phyloP scores from a whole-genome alignment of 257 asterid genomes.

The Cruciata laevipes region DNA sequence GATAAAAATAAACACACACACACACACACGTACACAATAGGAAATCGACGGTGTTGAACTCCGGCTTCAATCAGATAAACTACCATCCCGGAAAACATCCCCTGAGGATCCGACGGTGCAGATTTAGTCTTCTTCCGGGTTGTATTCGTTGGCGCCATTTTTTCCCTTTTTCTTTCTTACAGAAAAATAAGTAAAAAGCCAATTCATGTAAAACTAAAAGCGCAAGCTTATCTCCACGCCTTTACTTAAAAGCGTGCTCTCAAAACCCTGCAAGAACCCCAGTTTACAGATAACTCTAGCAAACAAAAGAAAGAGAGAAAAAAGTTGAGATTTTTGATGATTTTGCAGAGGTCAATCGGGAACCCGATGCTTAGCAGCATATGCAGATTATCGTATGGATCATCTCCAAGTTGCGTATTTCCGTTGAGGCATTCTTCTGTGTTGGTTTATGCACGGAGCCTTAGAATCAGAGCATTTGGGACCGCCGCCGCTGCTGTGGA shows the following conservation, averaged over 20 bases:
- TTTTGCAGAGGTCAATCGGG: constrained; percentile 44
- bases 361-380: constrained; percentile 28
- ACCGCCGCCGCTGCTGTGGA: constrained; percentile 27
- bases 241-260: not conserved
- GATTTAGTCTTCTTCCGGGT: constrained; percentile 31
- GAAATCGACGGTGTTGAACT: constrained; percentile 63
- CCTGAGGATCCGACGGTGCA: constrained; percentile 70
- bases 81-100: constrained; percentile 67
- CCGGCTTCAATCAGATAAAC: constrained; percentile 51
- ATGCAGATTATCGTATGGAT: constrained; percentile 28
- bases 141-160: constrained; percentile 75
- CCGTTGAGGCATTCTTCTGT: constrained; percentile 13
- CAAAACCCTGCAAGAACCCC: constrained; percentile 12
- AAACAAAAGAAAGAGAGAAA: too few relatives aligned
- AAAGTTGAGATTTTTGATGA: constrained; percentile 19
- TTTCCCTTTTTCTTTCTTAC: not conserved
- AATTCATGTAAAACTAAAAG: not conserved
- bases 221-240: not conserved
- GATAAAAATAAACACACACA: too few relatives aligned
- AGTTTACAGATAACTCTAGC: not conserved
- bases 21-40: not conserved
- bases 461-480: constrained; percentile 37
- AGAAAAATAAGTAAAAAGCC: not conserved
- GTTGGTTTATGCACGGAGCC: constrained; percentile 14
- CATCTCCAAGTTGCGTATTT: constrained; percentile 12